Conservation (phyloP, 1,284 basidiomycete species). For the Marasmius oreades region DNA sequence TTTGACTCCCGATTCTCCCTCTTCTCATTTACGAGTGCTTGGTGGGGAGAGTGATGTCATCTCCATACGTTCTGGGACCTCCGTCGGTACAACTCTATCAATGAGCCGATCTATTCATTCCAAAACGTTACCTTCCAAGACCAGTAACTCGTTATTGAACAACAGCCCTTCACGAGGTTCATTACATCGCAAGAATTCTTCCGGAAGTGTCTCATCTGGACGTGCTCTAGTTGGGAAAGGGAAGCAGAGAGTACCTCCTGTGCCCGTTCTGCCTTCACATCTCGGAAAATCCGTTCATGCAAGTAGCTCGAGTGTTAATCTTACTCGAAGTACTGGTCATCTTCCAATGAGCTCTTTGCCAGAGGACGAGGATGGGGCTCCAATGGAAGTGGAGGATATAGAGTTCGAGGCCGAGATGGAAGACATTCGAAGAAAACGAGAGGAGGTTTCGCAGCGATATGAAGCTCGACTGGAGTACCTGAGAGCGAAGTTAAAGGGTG, state of each 20-base stretch:
- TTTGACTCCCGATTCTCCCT: not conserved
- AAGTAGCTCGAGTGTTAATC: conserved; percentile 36
- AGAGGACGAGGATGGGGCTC: conserved; percentile 38
- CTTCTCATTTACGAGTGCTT: conserved; percentile 20
- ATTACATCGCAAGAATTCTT: conserved; percentile 36
- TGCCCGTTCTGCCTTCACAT: conserved; percentile 31
- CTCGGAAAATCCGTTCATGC: conserved; percentile 28
- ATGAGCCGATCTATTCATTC: conserved; percentile 35
- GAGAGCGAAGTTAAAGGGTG: conserved; percentile 67
- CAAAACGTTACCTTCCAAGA: conserved; percentile 20
- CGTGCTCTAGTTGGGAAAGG: conserved; percentile 11
- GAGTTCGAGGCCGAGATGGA: conserved; percentile 49
- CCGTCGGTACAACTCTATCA: conserved; percentile 41
- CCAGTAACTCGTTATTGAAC: conserved; percentile 25
- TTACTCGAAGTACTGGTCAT: conserved; percentile 43
- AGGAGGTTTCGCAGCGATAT: conserved; percentile 63
- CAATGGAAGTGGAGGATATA: conserved; percentile 36
- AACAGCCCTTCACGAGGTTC: conserved; percentile 28
- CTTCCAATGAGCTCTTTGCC: conserved; percentile 47
- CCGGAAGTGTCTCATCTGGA: conserved; percentile 33
- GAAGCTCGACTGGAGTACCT: conserved; percentile 66
- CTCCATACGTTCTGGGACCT: conserved; percentile 51
- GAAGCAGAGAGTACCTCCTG: conserved; percentile 24
- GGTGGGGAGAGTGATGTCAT: conserved; percentile 38
- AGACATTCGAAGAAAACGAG: conserved; percentile 58